Percentiles rank a stretch among this genome's conserved stretches.
phyloP scores from a whole-genome alignment of 805 yeast genomes.

The Metschnikowia koreensis region DNA sequence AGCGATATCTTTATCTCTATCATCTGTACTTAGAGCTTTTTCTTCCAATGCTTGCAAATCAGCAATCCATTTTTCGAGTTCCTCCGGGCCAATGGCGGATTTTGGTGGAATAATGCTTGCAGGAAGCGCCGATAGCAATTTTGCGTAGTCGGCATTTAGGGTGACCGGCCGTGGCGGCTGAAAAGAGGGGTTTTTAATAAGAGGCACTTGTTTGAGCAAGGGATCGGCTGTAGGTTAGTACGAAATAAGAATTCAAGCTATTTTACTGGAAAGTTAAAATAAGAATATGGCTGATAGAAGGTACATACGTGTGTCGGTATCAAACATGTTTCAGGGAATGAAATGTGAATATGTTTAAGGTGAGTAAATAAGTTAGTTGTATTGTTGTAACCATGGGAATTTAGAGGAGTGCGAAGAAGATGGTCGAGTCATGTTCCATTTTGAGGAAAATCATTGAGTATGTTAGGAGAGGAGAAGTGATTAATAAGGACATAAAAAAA shows the following conservation, averaged over 20 bases:
- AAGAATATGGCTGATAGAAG: too few species aligned
- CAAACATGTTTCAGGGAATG: slow-evolving; percentile 14
- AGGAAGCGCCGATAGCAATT: slow-evolving; percentile 34
- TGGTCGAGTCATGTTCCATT: background rate
- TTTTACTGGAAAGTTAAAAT: background rate
- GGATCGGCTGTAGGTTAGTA: slow-evolving; percentile 40
- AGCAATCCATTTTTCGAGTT: slow-evolving; percentile 28
- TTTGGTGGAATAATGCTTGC: slow-evolving; percentile 38
- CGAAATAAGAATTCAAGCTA: background rate
- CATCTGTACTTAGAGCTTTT: slow-evolving; percentile 3
- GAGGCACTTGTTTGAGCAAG: slow-evolving; percentile 51
- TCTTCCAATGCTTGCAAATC: slow-evolving; percentile 21
- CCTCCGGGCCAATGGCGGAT: slow-evolving; percentile 25
- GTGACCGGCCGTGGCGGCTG: slow-evolving; percentile 57
- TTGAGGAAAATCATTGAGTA: too few species aligned
- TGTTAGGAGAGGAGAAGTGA: too few species aligned
- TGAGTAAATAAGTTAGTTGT: too few species aligned
- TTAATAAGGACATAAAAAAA: too few species aligned
- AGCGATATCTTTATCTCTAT: slow-evolving; percentile 15
- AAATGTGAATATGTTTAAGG: too few species aligned
- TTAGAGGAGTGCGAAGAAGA: background rate
- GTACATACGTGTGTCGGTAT: slow-evolving; percentile 22
- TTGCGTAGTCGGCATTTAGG: slow-evolving; percentile 47
- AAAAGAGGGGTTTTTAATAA: slow-evolving; percentile 50
- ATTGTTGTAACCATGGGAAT: too few species aligned